Base-by-base conservation (phyloP, 2,329 filamentous ascomycete genomes). In the Sporothrix schenckii region DNA sequence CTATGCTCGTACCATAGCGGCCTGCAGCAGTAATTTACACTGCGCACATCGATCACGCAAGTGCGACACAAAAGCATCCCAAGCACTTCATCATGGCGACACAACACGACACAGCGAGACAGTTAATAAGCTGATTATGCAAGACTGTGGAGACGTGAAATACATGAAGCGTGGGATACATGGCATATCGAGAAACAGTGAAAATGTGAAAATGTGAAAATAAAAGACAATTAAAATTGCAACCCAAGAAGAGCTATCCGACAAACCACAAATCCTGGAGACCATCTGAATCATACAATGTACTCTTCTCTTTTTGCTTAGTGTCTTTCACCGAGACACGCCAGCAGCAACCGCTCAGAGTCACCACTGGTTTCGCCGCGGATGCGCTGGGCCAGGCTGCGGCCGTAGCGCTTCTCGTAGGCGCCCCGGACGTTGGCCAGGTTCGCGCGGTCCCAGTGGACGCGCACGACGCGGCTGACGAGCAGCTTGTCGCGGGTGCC, bases 401-500 rank as follows among this genome's bases (percentile, higher is more conserved):
- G 88, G 74, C 87, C 85, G 80, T 90, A 96, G 61, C 86, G 85
- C 75, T 91, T 87, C 76, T 89, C 84, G 80, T 93, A 98, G 11
- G 92, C 93, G 0, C 84, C 86, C 80, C 92, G 93, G 70, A 97
- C 90, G 74, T 92, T 90, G 66, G 88, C 87, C 83, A 97, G 84
- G 75, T 91, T 88, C 69, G 83, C 84, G 50, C 85, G 85, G 77
- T 97, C 88, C 94, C 94, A 98, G 80, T 98, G 94, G 65, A 87
- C 85, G 27, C 92, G 86, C 1, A 97, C 87, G 4, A 95, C 85
- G n/a, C 93, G 86, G 39, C 89, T 86, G 19, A 96, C 87, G 3
- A 98, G 85, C 10, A 94, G 83, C 44, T 89, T 83, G 73, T 99
- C 94, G 79, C 95, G 94, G 13, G 95, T 98, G 2, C 94, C 94